These are phyloP conservation scores for Populus nigra DNA, from an alignment of 345 rosid species.

Conservation along the genomic window DNA sequence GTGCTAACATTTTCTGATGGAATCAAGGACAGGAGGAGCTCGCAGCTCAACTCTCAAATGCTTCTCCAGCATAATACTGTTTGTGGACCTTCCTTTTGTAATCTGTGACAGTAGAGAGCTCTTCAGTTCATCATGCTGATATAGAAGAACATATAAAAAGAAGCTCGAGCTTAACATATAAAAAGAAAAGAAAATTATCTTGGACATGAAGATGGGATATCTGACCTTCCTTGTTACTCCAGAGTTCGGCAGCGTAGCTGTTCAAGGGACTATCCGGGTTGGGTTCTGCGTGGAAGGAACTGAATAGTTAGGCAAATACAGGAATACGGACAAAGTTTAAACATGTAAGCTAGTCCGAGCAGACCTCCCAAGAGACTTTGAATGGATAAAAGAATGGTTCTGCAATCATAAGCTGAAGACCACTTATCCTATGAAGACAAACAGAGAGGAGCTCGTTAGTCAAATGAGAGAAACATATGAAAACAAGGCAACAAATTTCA, in stretches of 20 bases:
- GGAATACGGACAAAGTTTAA: not conserved
- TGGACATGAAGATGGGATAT: not conserved
- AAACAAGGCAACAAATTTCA: not conserved
- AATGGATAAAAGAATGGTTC: conserved; percentile 29
- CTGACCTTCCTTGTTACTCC: conserved; percentile 29
- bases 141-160: not conserved
- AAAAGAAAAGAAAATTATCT: not conserved
- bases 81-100: conserved; percentile 16
- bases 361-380: conserved; percentile 36
- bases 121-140: not conserved
- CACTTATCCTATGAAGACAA: conserved; percentile 25
- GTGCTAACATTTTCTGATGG: not conserved
- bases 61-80: conserved; percentile 32
- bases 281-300: conserved; percentile 16
- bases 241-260: conserved; percentile 28
- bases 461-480: not conserved
- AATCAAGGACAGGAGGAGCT: not conserved
- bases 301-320: not conserved
- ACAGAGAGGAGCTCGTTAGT: not conserved
- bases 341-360: not conserved
- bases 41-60: conserved; percentile 31
- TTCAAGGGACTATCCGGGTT: conserved; percentile 30
- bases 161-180: not conserved
- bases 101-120: not conserved
- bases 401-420: conserved; percentile 36